Percentiles rank a stretch among this genome's conserved stretches.
These are phyloP conservation scores for Vaccinium macrocarpon DNA, from an alignment of 148 eudicot species.

Conservation along the genomic window DNA sequence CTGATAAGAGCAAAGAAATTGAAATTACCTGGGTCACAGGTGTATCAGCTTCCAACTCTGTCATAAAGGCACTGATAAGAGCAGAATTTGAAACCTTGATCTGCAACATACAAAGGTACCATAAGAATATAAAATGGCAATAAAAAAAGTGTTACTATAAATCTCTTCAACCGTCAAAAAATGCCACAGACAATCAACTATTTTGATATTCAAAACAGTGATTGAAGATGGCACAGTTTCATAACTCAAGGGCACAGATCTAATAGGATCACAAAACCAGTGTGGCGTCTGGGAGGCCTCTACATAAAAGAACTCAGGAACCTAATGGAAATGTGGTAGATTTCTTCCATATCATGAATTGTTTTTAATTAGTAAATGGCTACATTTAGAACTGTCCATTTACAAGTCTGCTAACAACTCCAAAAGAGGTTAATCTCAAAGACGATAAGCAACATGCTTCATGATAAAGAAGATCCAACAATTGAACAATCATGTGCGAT, in stretches of 20 bases:
- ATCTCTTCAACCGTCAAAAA: not conserved
- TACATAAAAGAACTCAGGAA: not conserved
- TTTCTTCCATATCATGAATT: not conserved
- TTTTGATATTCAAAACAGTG: not conserved
- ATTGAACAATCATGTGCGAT: not conserved
- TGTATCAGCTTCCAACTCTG: conserved; percentile 80
- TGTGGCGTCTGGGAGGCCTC: not conserved
- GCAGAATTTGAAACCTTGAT: conserved; percentile 96
- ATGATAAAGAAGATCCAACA: not conserved
- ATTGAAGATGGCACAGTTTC: not conserved
- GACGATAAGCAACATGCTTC: not conserved
- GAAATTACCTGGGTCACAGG: conserved; percentile 77
- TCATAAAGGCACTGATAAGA: conserved; percentile 94
- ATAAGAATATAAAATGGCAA: not conserved
- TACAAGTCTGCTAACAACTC: not conserved
- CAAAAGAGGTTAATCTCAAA: not conserved
- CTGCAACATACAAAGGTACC: conserved; percentile 33
- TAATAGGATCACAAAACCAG: not conserved
- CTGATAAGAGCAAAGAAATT: no score
- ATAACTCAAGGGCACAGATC: conserved; percentile 4
- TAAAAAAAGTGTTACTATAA: not conserved
- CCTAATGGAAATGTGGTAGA: not conserved
- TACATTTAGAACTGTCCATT: not conserved
- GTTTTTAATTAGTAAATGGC: not conserved
- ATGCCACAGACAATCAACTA: not conserved